Evolutionary conservation across 2,329 filamentous ascomycete species (phyloP), one percentile per base, ranked within the genome.

Genomic region (Alternaria alternata): DNA sequence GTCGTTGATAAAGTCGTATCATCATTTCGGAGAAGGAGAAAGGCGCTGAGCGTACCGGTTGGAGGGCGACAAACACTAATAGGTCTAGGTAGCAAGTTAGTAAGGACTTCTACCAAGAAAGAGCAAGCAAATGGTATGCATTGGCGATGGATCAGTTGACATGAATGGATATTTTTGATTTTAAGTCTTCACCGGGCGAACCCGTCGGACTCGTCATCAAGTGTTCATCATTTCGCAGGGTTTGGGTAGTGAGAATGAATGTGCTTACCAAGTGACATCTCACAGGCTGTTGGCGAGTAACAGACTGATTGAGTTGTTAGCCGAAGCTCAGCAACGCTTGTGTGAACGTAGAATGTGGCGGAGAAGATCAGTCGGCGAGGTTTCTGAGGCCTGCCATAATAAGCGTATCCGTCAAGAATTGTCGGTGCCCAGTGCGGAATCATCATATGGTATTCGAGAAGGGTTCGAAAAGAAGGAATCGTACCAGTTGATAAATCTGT

Each of bases 351-450:
- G 22, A 39, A 59, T 44, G n/a, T 42, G 26, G 32, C 24, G 43
- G 38, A 59, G 58, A 46, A 51, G 76, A 83, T 96, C 93, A 96
- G 93, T 94, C 91, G 93, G 92, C 93, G 89, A 96, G 93, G 94
- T 96, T 97, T 97, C 96, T 93, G 96, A 97, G 92, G 93, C 93
- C 93, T 96, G 93, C 92, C 93, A 82, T 92, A 44, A 92, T 87
- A 82, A 76, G 93, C 92, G 88, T 91, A 87, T 88, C 93, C 91
- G 80, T 93, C 93, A 93, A 88, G 81, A 84, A 81, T 82, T 83
- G 81, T 96, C 93, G 90, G 93, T 94, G 93, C 93, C 93, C 93
- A 97, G 93, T 97, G 93, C 93, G 92, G 85, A 91, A 62, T 93
- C 91, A 93, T 94, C 91, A 92, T 88, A 71, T 74, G 78, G 65